A percentile compares a stretch with the other conserved stretches of the same genome.
These are phyloP conservation scores for Citrus inodora DNA, from an alignment of 345 rosid genomes.

Conservation along the genomic window DNA sequence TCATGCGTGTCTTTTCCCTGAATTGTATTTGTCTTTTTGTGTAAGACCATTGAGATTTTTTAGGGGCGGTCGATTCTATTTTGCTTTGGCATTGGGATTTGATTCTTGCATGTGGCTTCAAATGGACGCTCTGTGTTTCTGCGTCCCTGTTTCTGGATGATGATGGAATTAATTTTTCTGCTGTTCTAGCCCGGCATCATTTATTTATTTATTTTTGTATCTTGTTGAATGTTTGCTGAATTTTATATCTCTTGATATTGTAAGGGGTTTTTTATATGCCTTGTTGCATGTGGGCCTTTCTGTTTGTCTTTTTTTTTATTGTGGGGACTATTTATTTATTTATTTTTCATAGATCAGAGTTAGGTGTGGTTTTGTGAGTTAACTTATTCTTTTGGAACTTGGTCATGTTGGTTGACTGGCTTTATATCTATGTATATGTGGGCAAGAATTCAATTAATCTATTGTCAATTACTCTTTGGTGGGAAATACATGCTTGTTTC, in stretches of 20 bases:
- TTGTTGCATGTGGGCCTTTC: constrained; percentile 4
- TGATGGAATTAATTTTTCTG: not conserved
- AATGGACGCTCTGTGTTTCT: not conserved
- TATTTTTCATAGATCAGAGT: constrained; percentile 17
- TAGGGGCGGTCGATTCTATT: not conserved
- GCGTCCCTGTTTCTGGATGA: not conserved
- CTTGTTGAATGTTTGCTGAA: not conserved
- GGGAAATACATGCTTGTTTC: not conserved
- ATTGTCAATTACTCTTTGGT: constrained; percentile 5
- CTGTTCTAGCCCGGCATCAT: not conserved
- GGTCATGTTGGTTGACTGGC: constrained; percentile 29
- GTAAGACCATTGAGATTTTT: not conserved
- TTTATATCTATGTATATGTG: not conserved
- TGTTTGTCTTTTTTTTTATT: constrained; percentile 7
- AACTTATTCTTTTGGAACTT: constrained; percentile 16
- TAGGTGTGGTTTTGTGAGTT: constrained; percentile 24
- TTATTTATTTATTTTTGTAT: not conserved
- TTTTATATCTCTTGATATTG: not conserved
- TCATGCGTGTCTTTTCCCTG: not conserved
- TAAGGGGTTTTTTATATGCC: not conserved
- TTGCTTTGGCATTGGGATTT: not conserved
- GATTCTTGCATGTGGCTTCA: not conserved
- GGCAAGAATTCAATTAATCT: not conserved
- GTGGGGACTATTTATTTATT: not conserved
- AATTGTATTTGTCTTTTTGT: not conserved